Percentiles rank a stretch among this genome's conserved stretches.
phyloP scores from a whole-genome alignment of 140 eudicot genomes.

The Cichorium intybus region DNA sequence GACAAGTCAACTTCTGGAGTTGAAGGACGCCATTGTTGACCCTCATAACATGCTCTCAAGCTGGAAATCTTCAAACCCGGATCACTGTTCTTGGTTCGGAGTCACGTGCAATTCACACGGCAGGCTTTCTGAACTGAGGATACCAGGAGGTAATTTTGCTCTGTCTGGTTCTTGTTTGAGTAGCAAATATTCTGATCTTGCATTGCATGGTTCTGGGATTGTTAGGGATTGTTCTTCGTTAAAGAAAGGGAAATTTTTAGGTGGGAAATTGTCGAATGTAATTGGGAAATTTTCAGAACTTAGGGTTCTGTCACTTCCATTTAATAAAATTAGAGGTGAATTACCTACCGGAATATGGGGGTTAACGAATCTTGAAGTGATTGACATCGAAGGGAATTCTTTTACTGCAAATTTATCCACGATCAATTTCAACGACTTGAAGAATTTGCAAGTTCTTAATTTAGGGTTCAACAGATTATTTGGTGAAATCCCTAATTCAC shows the following conservation, averaged over 20 bases:
- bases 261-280: conserved; percentile 44
- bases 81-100: conserved; percentile 71
- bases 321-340: conserved; percentile 58
- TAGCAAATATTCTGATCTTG: conserved; percentile 21
- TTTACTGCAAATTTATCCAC: conserved; percentile 48
- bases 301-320: conserved; percentile 69
- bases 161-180: conserved; percentile 43
- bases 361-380: conserved; percentile 52
- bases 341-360: conserved; percentile 66
- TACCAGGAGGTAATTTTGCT: conserved; percentile 53
- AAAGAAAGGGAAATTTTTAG: conserved; percentile 35
- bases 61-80: conserved; percentile 40
- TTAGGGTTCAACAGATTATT: conserved; percentile 51
- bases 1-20: conserved; percentile 37
- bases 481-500: conserved; percentile 58
- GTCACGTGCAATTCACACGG: conserved; percentile 60
- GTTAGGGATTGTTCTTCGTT: conserved; percentile 40
- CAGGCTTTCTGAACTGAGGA: conserved; percentile 53
- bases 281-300: conserved; percentile 53
- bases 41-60: conserved; percentile 53
- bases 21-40: conserved; percentile 58
- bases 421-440: conserved; percentile 40
- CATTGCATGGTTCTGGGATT: conserved; percentile 54
- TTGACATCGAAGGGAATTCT: conserved; percentile 79
- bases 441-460: conserved; percentile 65